phyloP scores from a whole-genome alignment of 1,284 basidiomycete species.

The Xanthoconium separans region DNA sequence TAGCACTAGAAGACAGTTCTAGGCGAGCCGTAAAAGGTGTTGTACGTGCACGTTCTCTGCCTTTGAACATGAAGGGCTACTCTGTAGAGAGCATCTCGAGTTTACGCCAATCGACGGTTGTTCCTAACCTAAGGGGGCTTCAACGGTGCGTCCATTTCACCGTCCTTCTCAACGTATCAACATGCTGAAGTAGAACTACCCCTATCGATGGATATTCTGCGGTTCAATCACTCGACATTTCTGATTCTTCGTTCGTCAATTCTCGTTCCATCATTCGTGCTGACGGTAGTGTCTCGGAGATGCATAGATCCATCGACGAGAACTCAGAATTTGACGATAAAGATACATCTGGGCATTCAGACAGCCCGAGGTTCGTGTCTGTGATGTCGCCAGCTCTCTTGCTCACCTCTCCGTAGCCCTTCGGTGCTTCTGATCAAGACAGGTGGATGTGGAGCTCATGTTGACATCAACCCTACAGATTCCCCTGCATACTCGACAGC shows the following conservation, averaged over 20 bases:
- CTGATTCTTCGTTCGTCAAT: neutral
- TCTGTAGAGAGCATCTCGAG: neutral
- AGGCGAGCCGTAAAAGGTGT: neutral
- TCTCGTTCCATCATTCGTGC: neutral
- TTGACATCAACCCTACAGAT: neutral
- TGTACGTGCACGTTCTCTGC: neutral
- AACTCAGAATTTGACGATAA: neutral
- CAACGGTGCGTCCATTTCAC: neutral
- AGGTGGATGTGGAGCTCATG: neutral
- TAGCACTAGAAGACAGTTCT: neutral
- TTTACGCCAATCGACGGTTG: neutral
- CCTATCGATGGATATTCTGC: neutral
- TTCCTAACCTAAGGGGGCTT: neutral
- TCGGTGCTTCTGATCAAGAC: neutral
- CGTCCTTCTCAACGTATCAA: neutral
- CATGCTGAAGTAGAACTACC: neutral
- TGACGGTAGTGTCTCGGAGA: neutral
- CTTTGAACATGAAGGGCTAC: neutral
- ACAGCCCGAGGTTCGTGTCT: conserved; percentile 2
- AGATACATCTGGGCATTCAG: neutral
- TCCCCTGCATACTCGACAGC: neutral
- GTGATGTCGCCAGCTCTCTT: neutral
- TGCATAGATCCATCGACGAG: neutral
- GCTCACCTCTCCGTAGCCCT: conserved; percentile 7
- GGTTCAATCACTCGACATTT: neutral